Base-by-base conservation (phyloP, 306 rosid genomes). In the peach (Prunus persica) region DNA sequence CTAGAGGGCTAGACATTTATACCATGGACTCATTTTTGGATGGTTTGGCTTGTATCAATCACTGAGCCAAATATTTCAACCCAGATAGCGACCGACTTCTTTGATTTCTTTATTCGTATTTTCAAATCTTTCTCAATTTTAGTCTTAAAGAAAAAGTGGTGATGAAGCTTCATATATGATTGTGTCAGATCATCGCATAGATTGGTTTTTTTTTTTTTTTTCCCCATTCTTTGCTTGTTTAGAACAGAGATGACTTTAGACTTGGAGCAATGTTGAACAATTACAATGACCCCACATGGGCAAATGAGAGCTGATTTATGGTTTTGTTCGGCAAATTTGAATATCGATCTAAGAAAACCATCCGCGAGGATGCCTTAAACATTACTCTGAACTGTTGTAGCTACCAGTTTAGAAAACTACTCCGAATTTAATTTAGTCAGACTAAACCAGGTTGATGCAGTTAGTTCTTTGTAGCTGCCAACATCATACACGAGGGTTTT, bases 1-100 rank as follows among this genome's bases (percentile, higher is more conserved):
- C 99, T 4, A 86, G 99, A 88, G 99, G 99, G 19, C 87, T 96
- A 19, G 83, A 89, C 49, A 80, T 83, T 30, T 83, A 82, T 54
- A 77, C 86, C 56, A 80, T 79, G 8, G 78, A 76, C 81, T 87
- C 88, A 1, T 70, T 83, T 60, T 71, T 89, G 11, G 87, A 89
- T 32, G 88, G 84, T 68, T 79, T 80, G 72, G 69, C 51, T 2
- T 76, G 56, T 69, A 84, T 83, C 72, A 69, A 83, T 45, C 67
- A 70, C 84, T 74, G 72, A 85, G 89, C 91, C 88, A 84, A 86
- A 86, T 30, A 55, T 71, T 69, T 27, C 70, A 43, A 79, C 50
- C 82, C 34, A 74, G 24, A 71, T 43, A 43, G 51, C 7, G 38
- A 58, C 47, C 66, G 25, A 55, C 74, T 69, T 43, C 74, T 69